Base-by-base conservation (phyloP, 495 filamentous ascomycete species). In the Penicillium longicatenatum region DNA sequence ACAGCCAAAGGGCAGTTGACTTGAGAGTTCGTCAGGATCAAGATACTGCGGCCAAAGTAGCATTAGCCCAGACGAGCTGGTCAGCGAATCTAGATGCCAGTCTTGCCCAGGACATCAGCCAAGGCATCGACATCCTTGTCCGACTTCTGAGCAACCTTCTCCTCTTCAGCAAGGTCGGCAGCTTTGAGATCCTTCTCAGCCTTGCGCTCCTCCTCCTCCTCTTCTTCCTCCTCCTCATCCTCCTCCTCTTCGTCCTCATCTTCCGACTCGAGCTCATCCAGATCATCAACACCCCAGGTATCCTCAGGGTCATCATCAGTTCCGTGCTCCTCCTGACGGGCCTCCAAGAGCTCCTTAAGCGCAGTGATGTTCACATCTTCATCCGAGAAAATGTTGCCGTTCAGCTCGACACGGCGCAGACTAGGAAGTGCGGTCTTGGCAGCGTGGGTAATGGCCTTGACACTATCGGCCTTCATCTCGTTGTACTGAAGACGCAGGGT, bases 301-400 rank as follows among this genome's bases (percentile, higher is more conserved):
- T 89, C 86, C 54, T 85, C 75, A 12, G 68, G 70, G 53, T 77
- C 79, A 7, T 79, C 69, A 21, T 78, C 76, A 33, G 70, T 77
- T 19, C 73, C 76, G 50, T 81, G 74, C 57, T 84, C 78, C 61
- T 87, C 85, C 71, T 89, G 80, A 10, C 84, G 74, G 60, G 76
- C 74, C 35, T 79, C 75, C 24, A 88, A 59, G 14, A 81, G 61
- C 50, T 79, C 75, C 29, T 77, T 71, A 44, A 88, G 65, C 9
- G 75, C 76, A 45, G 72, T 73, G 16, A 86, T 81, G 44, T 80
- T 79, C 29, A 80, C 71, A 60, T 97, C 93, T 2, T 95, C 92
- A 70, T 97, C 93, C 8, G 79, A 78, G 63, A 98, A 97, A 64
- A 89, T 93, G 78, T 98, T 98, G 39, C 94, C 94, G 70, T 98